Evolutionary conservation across 371 early-diverging fungal species (phyloP).

Genomic region (Mucor indicus): DNA sequence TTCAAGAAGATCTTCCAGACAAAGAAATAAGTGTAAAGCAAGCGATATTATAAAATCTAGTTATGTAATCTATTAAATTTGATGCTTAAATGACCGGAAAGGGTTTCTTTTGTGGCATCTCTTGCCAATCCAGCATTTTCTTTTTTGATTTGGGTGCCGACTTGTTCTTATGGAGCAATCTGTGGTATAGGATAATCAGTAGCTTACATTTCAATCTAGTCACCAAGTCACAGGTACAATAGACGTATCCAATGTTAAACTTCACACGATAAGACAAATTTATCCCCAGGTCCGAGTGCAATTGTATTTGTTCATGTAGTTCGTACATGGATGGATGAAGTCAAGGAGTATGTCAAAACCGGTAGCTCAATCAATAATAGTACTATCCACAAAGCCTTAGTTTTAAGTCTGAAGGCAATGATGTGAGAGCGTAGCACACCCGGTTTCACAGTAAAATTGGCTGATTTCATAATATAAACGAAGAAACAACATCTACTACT

Average conservation of each 20-base stretch:
- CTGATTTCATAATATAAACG: neutral
- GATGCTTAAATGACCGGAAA: too few relatives aligned
- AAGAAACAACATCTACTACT: neutral
- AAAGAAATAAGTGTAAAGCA: too few relatives aligned
- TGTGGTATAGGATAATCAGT: too few relatives aligned
- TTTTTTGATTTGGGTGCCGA: too few relatives aligned
- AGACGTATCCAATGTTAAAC: neutral
- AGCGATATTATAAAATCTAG: too few relatives aligned
- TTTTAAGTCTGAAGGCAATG: neutral
- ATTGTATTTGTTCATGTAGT: constrained; percentile 1
- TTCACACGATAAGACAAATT: neutral
- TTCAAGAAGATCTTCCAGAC: too few relatives aligned
- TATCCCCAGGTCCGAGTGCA: neutral
- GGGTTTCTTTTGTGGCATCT: too few relatives aligned
- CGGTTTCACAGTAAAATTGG: neutral
- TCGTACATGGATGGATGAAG: neutral
- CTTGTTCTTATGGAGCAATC: too few relatives aligned
- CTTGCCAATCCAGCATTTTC: too few relatives aligned
- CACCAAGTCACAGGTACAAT: too few relatives aligned
- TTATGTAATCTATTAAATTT: too few relatives aligned
- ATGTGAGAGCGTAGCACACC: neutral
- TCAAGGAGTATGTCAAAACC: neutral
- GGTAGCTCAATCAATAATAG: neutral
- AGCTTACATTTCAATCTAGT: too few relatives aligned
- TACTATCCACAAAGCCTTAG: neutral